These are phyloP conservation scores for Helminthosporium solani DNA, from an alignment of 2,329 filamentous ascomycete species.

Conservation along the genomic window DNA sequence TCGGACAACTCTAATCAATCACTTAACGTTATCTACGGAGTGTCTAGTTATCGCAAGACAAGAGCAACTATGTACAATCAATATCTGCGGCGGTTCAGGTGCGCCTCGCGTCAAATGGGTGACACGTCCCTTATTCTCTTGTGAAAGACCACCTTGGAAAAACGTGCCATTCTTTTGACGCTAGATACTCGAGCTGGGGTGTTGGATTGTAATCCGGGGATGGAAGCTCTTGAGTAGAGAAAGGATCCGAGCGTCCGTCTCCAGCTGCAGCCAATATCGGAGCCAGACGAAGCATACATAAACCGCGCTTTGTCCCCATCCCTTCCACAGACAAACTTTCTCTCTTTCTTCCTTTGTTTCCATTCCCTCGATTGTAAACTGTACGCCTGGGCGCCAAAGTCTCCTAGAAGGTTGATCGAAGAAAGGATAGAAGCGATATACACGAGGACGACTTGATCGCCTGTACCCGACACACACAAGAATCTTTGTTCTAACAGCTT, in stretches of 20 bases:
- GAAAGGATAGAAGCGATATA: background rate
- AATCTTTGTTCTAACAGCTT: background rate
- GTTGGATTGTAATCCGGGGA: constrained; percentile 13
- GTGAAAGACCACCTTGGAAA: constrained; percentile 6
- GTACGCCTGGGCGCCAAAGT: background rate
- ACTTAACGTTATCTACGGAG: no score
- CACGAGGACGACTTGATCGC: background rate
- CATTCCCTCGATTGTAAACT: background rate
- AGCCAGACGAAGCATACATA: constrained; percentile 10
- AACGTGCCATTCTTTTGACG: background rate
- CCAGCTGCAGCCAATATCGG: background rate
- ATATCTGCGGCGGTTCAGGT: no score
- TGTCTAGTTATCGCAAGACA: no score
- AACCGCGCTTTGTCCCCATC: constrained; percentile 6
- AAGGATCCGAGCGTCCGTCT: background rate
- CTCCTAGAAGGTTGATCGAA: no score
- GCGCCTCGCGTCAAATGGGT: no score
- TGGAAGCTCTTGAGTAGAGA: constrained; percentile 4
- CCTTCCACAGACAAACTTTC: background rate
- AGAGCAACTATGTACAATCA: constrained; percentile 30
- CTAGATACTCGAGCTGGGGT: constrained; percentile 10
- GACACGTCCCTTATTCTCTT: no score
- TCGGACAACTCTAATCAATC: constrained; percentile 19
- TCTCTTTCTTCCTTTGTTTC: background rate
- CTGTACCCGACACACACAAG: background rate